Evolutionary conservation across 208 protist genomes (phyloP).

Genomic region (Lotmaria passim): DNA sequence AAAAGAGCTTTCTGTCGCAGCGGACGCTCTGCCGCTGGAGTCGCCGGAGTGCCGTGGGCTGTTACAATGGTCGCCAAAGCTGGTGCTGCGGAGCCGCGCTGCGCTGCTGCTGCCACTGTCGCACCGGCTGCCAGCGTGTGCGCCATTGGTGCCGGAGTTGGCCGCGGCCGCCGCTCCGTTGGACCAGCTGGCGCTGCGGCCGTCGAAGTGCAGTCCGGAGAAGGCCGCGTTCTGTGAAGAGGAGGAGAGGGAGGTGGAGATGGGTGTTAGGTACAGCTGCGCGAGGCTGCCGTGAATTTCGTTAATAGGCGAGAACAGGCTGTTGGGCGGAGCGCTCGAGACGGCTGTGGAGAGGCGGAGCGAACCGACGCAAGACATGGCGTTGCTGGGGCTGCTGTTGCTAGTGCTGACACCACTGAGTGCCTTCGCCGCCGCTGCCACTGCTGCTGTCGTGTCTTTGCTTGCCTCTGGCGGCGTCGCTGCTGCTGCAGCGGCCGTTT

Average conservation of each 20-base stretch:
- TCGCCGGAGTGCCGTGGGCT: background rate
- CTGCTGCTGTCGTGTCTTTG: background rate
- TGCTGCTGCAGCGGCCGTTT: background rate
- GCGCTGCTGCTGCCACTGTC: constrained; percentile 4
- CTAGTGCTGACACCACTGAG: background rate
- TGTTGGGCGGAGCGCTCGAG: background rate
- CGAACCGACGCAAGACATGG: constrained; percentile 3
- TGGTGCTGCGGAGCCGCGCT: background rate
- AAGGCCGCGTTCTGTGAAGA: constrained; percentile 13
- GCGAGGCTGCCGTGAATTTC: constrained; percentile 17
- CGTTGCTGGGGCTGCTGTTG: constrained; percentile 5
- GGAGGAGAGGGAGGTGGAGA: constrained; percentile 22
- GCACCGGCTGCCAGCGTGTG: background rate
- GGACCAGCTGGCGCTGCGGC: constrained; percentile 21
- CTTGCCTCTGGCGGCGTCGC: background rate
- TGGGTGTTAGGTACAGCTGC: constrained; percentile 33
- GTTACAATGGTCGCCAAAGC: constrained; percentile 2
- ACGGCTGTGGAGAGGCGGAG: background rate
- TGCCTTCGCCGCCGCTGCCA: background rate
- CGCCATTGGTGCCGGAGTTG: background rate
- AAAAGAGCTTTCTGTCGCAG: background rate
- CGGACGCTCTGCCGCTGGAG: constrained; percentile 1
- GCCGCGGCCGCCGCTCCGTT: background rate
- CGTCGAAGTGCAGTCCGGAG: constrained; percentile 21
- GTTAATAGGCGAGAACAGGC: background rate